A percentile compares a stretch with the other conserved stretches of the same genome.
phyloP scores from a whole-genome alignment of 768 basidiomycete species.

The Leccinum subgranulosum region DNA sequence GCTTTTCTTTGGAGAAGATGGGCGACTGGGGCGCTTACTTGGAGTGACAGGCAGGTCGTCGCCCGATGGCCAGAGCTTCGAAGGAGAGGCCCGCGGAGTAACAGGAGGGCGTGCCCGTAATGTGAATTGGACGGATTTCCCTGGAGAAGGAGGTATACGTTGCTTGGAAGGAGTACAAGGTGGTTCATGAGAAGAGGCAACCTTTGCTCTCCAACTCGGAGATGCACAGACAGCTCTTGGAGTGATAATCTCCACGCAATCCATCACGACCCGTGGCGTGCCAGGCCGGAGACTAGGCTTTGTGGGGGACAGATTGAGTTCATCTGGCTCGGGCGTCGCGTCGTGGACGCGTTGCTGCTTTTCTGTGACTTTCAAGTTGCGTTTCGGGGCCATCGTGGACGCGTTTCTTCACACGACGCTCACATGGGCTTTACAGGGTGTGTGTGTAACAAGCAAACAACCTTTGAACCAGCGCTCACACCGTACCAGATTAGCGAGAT shows the following conservation, averaged over 20 bases:
- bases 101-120: slow-evolving; percentile 10
- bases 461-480: slow-evolving; percentile 2
- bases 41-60: slow-evolving; percentile 18
- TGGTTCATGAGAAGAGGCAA: not conserved
- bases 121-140: slow-evolving; percentile 8
- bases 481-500: slow-evolving; percentile 61
- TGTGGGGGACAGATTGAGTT: slow-evolving; percentile 28
- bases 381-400: slow-evolving; percentile 37
- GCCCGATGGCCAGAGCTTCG: slow-evolving; percentile 1
- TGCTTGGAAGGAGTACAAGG: slow-evolving; percentile 22
- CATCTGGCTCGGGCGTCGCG: slow-evolving; percentile 23
- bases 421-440: slow-evolving; percentile 64
- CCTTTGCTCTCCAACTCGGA: slow-evolving; percentile 5
- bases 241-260: slow-evolving; percentile 32
- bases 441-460: slow-evolving; percentile 6
- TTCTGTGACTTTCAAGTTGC: slow-evolving; percentile 34
- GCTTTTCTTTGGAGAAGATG: slow-evolving; percentile 16
- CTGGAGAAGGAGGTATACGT: not conserved
- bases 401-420: slow-evolving; percentile 16
- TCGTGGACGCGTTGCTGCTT: slow-evolving; percentile 10
- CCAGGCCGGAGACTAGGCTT: slow-evolving; percentile 22
- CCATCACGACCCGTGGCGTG: slow-evolving; percentile 24
- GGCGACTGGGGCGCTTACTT: slow-evolving; percentile 7
- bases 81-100: slow-evolving; percentile 18
- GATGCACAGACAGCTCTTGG: slow-evolving; percentile 19